Evolutionary conservation across 306 rosid species (phyloP), one percentile per base, ranked within the genome.

Genomic region (Potentilla sterilis): DNA sequence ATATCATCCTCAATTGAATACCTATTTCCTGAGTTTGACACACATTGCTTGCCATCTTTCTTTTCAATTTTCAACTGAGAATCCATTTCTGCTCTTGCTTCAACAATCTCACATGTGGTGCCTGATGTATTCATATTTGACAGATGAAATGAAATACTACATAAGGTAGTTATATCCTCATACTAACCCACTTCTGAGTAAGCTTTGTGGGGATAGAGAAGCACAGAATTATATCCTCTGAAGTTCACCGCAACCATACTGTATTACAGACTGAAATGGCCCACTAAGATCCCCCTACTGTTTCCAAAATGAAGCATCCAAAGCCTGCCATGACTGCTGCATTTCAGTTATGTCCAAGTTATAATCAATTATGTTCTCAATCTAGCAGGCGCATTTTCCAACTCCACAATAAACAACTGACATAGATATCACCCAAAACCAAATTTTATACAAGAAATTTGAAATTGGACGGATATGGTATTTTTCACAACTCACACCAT

Each of bases 1-100:
- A 95, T 95, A 75, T 95, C 97, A 85, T 89, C 97, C 89, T 92
- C 96, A 19, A 95, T 89, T 0, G 97, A 95, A 87, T 80, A 90
- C 81, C 69, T 85, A 72, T 83, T 89, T 63, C 89, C 96, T 57
- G 78, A 81, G 72, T 79, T 77, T 43, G 76, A 70, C 44, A 77
- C 71, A 78, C 81, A 80, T 70, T 83, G 80, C 44, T 86, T 83
- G 79, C 84, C 95, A 32, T 84, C 84, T 74, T 84, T 85, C 81
- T 79, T 85, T 58, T 78, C 80, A 79, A 38, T 74, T 83, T 66
- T 70, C 14, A 75, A 78, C 74, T 87, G 93, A 0, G 86, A 79
- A 75, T 84, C 78, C 46, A 69, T 79, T 73, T 87, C 96, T 47
- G 86, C 97, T 64, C 81, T 81, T 54, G 87, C 87, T 79, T 95